These are phyloP conservation scores for Sporisorium scitamineum DNA, from an alignment of 1,284 basidiomycete species.

Conservation along the genomic window DNA sequence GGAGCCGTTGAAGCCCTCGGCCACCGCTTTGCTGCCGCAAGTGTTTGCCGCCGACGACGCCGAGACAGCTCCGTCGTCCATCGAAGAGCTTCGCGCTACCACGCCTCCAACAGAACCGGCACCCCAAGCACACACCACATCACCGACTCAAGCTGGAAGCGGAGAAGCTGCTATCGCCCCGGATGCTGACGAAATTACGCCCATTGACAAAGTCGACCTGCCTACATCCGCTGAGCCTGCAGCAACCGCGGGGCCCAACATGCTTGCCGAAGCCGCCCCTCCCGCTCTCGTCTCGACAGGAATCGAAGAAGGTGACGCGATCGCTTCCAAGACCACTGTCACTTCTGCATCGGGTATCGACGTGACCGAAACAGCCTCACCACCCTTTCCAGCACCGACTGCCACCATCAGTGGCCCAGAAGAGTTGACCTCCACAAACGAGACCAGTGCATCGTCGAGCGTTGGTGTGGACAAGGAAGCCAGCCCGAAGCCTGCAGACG, in stretches of 20 bases:
- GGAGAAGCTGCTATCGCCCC: not conserved
- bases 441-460: slow-evolving; percentile 5
- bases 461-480: slow-evolving; percentile 3
- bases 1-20: not conserved
- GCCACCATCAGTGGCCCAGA: slow-evolving; percentile 1
- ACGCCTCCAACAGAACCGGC: slow-evolving; percentile 2
- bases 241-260: slow-evolving; percentile 19
- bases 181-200: slow-evolving; percentile 34
- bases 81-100: slow-evolving; percentile 32
- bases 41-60: slow-evolving; percentile 31
- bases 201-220: slow-evolving; percentile 21
- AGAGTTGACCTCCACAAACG: not conserved
- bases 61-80: slow-evolving; percentile 27
- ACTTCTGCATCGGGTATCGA: slow-evolving; percentile 41
- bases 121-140: slow-evolving; percentile 7
- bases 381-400: not conserved
- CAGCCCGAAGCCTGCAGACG: not conserved
- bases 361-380: slow-evolving; percentile 9
- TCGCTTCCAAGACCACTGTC: slow-evolving; percentile 36
- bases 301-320: slow-evolving; percentile 27
- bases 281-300: slow-evolving; percentile 49
- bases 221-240: slow-evolving; percentile 8
- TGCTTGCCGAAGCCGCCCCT: slow-evolving; percentile 46
- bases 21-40: slow-evolving; percentile 11
- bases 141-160: not conserved